A percentile compares a stretch with the other conserved stretches of the same genome.
phyloP scores from a whole-genome alignment of 208 protist species.

The Zelonia costaricensis region DNA sequence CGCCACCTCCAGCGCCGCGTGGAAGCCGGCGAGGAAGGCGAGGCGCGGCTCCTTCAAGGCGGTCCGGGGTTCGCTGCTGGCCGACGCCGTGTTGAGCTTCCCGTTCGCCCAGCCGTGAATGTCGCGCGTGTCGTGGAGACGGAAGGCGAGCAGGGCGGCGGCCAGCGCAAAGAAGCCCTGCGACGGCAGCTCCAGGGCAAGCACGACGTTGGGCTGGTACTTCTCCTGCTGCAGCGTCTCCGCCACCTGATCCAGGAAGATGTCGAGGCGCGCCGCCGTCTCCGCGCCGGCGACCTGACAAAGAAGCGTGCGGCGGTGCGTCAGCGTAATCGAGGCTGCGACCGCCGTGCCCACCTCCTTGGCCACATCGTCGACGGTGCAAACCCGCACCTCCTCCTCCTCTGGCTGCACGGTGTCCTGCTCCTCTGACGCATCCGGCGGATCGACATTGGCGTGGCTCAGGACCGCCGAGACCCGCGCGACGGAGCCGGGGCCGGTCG shows the following conservation, averaged over 20 bases:
- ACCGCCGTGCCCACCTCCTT: constrained; percentile 8
- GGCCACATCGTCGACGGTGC: constrained; percentile 14
- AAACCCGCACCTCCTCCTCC: neutral
- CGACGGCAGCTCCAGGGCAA: constrained; percentile 11
- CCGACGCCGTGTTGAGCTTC: neutral
- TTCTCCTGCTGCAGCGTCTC: neutral
- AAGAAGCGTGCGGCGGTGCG: constrained; percentile 9
- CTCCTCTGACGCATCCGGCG: neutral
- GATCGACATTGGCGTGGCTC: neutral
- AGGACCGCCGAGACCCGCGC: neutral
- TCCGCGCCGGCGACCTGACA: constrained; percentile 7
- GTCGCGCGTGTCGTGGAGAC: constrained; percentile 12
- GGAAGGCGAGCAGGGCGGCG: constrained; percentile 16
- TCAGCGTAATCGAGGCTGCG: neutral
- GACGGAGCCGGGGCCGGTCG: neutral
- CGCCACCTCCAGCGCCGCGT: constrained; percentile 4
- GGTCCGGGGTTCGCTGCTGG: too few relatives aligned
- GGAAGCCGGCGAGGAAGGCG: constrained; percentile 10
- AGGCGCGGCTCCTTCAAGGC: constrained; percentile 5
- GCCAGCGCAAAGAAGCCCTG: constrained; percentile 27
- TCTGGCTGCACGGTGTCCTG: too few relatives aligned
- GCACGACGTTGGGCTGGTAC: constrained; percentile 4
- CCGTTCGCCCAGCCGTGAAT: neutral
- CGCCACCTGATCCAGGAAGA: constrained; percentile 12
- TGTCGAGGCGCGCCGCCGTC: constrained; percentile 5